Evolutionary conservation across 495 filamentous ascomycete genomes (phyloP).

Genomic region (Hypomontagnella submonticulosa): DNA sequence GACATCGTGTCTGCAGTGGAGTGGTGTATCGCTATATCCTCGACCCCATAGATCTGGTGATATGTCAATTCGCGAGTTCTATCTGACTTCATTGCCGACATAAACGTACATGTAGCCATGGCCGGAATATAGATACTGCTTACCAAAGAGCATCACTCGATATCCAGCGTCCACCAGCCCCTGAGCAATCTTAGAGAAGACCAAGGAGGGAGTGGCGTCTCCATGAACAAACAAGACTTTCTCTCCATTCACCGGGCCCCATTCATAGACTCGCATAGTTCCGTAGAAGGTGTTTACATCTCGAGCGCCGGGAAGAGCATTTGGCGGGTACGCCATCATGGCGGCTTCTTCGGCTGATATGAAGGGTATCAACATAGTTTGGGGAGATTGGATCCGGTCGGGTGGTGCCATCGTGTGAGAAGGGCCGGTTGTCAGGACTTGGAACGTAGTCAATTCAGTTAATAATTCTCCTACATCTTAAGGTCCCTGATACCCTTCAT

Average conservation of each 20-base stretch:
- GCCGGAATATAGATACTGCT: slow-evolving; percentile 38
- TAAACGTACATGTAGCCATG: neutral
- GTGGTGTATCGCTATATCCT: slow-evolving; percentile 77
- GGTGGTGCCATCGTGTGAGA: slow-evolving; percentile 23
- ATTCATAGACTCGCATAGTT: slow-evolving; percentile 80
- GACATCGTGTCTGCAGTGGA: slow-evolving; percentile 73
- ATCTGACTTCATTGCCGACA: neutral
- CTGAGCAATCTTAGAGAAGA: slow-evolving; percentile 72
- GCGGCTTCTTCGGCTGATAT: slow-evolving; percentile 29
- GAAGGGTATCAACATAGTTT: slow-evolving; percentile 27
- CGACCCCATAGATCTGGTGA: slow-evolving; percentile 75
- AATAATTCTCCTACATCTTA: too few relatives aligned
- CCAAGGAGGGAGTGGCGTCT: slow-evolving; percentile 78
- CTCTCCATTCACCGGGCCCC: slow-evolving; percentile 75
- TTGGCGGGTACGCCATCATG: slow-evolving; percentile 70
- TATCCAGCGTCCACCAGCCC: slow-evolving; percentile 73
- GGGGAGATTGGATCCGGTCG: slow-evolving; percentile 22
- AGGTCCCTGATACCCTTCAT: too few relatives aligned
- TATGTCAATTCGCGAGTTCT: slow-evolving; percentile 1
- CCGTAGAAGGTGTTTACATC: slow-evolving; percentile 82
- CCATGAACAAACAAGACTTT: slow-evolving; percentile 84
- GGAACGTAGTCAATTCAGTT: too few relatives aligned
- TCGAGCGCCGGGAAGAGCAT: slow-evolving; percentile 77
- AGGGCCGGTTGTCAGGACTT: too few relatives aligned
- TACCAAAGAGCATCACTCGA: slow-evolving; percentile 81